Conservation (phyloP, 1,139 yeast genomes). For the Yamadazyma sp. region DNA sequence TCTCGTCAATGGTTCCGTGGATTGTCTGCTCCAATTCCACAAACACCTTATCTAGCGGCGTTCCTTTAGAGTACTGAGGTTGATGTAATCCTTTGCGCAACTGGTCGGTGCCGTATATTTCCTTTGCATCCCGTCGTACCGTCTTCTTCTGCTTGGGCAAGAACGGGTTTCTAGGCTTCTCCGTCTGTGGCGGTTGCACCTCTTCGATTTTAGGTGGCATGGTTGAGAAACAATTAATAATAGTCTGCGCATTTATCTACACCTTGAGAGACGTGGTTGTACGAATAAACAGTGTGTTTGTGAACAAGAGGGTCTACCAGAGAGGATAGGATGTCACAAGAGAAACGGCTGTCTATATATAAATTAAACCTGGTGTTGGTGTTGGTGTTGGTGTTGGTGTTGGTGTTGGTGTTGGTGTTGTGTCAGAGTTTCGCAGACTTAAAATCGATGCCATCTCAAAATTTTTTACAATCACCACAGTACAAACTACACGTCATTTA, state of each 20-base stretch:
- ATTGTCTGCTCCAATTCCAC: slow-evolving; percentile 27
- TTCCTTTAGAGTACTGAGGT: slow-evolving; percentile 29
- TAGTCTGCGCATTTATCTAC: not conserved
- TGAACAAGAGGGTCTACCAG: too few species aligned
- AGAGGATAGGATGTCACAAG: too few species aligned
- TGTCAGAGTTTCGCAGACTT: not conserved
- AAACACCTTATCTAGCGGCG: slow-evolving; percentile 40
- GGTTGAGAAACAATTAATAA: not conserved
- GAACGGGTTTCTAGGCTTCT: slow-evolving; percentile 30
- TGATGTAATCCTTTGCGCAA: slow-evolving; percentile 34
- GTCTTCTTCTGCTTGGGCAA: slow-evolving; percentile 28
- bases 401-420: too few species aligned
- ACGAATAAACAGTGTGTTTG: too few species aligned
- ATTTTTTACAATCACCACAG: not conserved
- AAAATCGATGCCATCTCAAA: slow-evolving; percentile 5
- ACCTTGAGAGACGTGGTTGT: not conserved
- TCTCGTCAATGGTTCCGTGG: slow-evolving; percentile 26
- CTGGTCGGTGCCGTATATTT: slow-evolving; percentile 26
- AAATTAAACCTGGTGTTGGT: too few species aligned
- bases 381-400: too few species aligned
- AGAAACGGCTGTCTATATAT: too few species aligned
- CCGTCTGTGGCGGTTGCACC: too few species aligned
- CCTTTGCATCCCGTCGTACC: slow-evolving; percentile 32
- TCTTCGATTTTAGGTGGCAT: slow-evolving; percentile 33
- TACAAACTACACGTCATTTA: too few species aligned